Percentiles rank a stretch among this genome's conserved stretches.
phyloP scores from a whole-genome alignment of 768 basidiomycete species.

The Pleurotus citrinopileatus region DNA sequence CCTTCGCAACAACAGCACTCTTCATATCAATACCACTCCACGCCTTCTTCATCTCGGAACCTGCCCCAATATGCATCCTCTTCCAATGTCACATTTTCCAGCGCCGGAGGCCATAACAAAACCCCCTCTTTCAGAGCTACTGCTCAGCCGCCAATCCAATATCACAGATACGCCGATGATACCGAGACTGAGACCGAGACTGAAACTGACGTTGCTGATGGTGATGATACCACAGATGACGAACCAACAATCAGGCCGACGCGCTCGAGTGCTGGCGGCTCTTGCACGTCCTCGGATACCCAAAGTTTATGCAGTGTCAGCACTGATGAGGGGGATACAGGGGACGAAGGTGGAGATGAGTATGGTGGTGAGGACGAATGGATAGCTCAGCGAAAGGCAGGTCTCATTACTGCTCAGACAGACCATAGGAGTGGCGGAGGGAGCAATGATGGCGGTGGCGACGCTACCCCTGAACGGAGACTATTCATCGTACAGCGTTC shows the following conservation, averaged over 20 bases:
- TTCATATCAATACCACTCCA: not conserved
- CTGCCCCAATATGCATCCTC: not conserved
- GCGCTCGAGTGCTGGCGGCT: conserved; percentile 22
- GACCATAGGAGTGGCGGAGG: conserved; percentile 7
- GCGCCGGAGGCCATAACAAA: not conserved
- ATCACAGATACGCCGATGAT: conserved; percentile 18
- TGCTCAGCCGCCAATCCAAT: not conserved
- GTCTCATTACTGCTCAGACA: conserved; percentile 11
- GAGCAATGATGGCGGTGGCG: conserved; percentile 19
- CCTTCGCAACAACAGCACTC: not conserved
- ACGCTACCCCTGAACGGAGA: conserved; percentile 23
- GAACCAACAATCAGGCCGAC: conserved; percentile 75
- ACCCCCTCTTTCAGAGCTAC: not conserved
- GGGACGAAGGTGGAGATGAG: conserved; percentile 19
- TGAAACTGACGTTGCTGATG: conserved; percentile 48
- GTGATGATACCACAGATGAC: conserved; percentile 68
- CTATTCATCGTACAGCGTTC: conserved; percentile 13
- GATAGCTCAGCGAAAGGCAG: conserved; percentile 5
- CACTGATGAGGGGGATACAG: conserved; percentile 19
- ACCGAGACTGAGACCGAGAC: conserved; percentile 35
- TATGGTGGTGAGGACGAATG: conserved; percentile 8
- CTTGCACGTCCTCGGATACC: conserved; percentile 10
- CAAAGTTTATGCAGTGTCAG: conserved; percentile 22
- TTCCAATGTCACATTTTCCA: not conserved
- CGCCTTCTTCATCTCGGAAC: conserved; percentile 8